Percentiles rank a stretch among this genome's conserved stretches.
Evolutionary conservation across 140 eudicot species (phyloP).

Genomic region (Erigeron philadelphicus): DNA sequence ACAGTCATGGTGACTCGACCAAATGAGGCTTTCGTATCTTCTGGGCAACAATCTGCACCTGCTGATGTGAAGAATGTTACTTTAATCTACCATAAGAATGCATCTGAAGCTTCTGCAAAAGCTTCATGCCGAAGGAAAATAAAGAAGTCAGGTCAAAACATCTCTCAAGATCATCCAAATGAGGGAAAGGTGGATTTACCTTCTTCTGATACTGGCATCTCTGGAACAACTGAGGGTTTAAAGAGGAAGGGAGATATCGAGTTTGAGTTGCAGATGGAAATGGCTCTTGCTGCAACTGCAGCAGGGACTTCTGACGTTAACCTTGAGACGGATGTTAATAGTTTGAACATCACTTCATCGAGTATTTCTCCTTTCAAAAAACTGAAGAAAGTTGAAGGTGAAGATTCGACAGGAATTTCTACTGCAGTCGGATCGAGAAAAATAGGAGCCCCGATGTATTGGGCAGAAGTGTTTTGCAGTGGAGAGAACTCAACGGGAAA

Average conservation of each 20-base stretch:
- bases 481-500: slow-evolving; percentile 77
- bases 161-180: slow-evolving; percentile 27
- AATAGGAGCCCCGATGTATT: slow-evolving; percentile 80
- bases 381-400: slow-evolving; percentile 39
- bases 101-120: slow-evolving; percentile 34
- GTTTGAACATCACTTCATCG: slow-evolving; percentile 13
- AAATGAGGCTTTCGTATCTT: slow-evolving; percentile 38
- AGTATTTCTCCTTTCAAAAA: slow-evolving; percentile 36
- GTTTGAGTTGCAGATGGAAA: slow-evolving; percentile 77
- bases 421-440: slow-evolving; percentile 79
- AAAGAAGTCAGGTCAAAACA: slow-evolving; percentile 26
- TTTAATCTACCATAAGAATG: slow-evolving; percentile 20
- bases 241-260: slow-evolving; percentile 84
- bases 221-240: slow-evolving; percentile 33
- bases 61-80: slow-evolving; percentile 17
- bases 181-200: slow-evolving; percentile 30
- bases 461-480: slow-evolving; percentile 82
- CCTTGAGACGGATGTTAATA: slow-evolving; percentile 24
- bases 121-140: slow-evolving; percentile 23
- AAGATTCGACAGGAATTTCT: slow-evolving; percentile 56
- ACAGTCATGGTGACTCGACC: slow-evolving; percentile 75
- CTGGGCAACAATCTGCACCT: slow-evolving; percentile 28
- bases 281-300: slow-evolving; percentile 84
- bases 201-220: slow-evolving; percentile 19
- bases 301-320: slow-evolving; percentile 27